Conservation (phyloP, 1,139 yeast genomes). For the Suhomyces bokatorum region DNA sequence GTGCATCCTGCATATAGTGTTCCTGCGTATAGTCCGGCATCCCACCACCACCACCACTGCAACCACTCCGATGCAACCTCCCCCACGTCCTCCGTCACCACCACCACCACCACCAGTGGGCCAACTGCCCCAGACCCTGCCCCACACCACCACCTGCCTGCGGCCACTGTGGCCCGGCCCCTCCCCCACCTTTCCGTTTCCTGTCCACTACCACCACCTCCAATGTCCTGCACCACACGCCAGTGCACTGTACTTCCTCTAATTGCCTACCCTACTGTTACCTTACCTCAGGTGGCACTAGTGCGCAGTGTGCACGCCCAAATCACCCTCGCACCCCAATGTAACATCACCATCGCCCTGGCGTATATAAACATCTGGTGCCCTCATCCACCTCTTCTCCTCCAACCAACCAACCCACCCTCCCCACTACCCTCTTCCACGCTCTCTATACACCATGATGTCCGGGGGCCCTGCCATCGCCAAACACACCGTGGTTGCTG, state of each 20-base stretch:
- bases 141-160: neutral
- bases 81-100: neutral
- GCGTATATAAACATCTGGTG: slow-evolving; percentile 4
- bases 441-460: slow-evolving; percentile 1
- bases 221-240: too few species aligned
- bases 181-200: neutral
- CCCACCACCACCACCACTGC: too few species aligned
- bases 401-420: too few species aligned
- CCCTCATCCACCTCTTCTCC: neutral
- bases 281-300: too few species aligned
- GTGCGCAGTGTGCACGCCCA: slow-evolving; percentile 1
- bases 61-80: neutral
- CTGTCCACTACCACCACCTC: neutral
- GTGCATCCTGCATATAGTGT: neutral
- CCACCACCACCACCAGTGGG: neutral
- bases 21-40: neutral
- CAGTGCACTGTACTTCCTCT: too few species aligned
- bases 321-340: slow-evolving; percentile 1
- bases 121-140: neutral
- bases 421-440: neutral
- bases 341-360: slow-evolving; percentile 10
- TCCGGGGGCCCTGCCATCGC: slow-evolving; percentile 7
- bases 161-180: neutral
- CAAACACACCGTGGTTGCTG: neutral
- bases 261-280: too few species aligned